Evolutionary conservation across 2,329 filamentous ascomycete species (phyloP), one percentile per base, ranked within the genome.

Genomic region (Aspergillus pseudoglaucus): DNA sequence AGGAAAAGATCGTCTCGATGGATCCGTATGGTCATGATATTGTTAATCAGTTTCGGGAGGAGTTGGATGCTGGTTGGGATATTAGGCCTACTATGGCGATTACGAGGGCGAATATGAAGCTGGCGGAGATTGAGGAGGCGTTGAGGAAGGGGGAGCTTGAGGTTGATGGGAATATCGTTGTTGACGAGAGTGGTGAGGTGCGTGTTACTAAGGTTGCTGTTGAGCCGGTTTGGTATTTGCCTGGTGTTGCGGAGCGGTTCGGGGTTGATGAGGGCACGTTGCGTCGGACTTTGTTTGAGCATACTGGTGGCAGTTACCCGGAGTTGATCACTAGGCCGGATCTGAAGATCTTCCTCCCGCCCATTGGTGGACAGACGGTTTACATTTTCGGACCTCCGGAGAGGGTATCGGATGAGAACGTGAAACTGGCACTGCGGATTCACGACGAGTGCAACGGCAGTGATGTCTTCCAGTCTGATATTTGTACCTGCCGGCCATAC

Each of bases 401-500:
- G 46, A 95, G 93, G 65, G 93, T 97, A 82, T 88, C 89, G 4
- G 88, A 97, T 64, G 84, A 89, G 42, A 87, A 85, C 46, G 84
- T 84, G 48, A 82, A 81, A 51, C 76, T 97, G 38, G 89, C 93
- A 12, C 76, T 97, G 50, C 84, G 93, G 57, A 84, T 97, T 42
- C 93, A 88, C 66, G 84, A 87, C 61, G 84, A 87, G 75, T 97
- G 93, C 72, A 97, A 97, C 64, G 93, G 93, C 48, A 94, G 88
- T 66, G 93, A 98, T 70, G 93, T 97, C 39, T 98, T 97, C 67
- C 90, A 91, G 51, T 95, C 90, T 17, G 93, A 98, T 66, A 98
- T 97, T 62, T 97, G 93, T 73, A 97, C 93, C 9, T 97, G 91
- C 47, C 66, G 72, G 27, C 93, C 93, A 14, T 97, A 97, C 66